Evolutionary conservation across 331 rosid genomes (phyloP).

Genomic region (Stylosanthes scabra): DNA sequence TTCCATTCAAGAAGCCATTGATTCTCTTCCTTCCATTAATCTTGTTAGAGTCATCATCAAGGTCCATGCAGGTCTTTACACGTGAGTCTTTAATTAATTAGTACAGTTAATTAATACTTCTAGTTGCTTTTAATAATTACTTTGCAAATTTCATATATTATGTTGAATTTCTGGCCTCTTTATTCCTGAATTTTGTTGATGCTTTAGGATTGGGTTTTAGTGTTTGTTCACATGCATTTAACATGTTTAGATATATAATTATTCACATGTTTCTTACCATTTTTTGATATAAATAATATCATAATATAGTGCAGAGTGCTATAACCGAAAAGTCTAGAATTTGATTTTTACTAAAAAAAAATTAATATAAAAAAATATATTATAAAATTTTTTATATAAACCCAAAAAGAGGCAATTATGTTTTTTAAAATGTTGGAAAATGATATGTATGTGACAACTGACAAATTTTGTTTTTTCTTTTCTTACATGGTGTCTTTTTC

Average conservation of each 20-base stretch:
- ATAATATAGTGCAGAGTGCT: too few relatives aligned
- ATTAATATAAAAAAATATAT: too few relatives aligned
- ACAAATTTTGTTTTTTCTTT: slow-evolving; percentile 38
- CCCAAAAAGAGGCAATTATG: too few relatives aligned
- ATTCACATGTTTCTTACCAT: too few relatives aligned
- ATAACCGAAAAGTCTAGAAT: too few relatives aligned
- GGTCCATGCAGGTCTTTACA: slow-evolving; percentile 94
- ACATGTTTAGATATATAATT: too few relatives aligned
- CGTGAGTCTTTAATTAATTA: slow-evolving; percentile 37
- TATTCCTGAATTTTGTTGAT: neutral
- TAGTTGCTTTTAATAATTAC: neutral
- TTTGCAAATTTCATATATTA: neutral
- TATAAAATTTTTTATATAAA: too few relatives aligned
- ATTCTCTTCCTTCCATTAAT: slow-evolving; percentile 85
- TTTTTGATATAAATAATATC: too few relatives aligned
- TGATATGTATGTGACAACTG: too few relatives aligned
- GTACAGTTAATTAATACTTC: neutral
- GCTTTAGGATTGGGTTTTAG: slow-evolving; percentile 10
- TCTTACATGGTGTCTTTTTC: slow-evolving; percentile 37
- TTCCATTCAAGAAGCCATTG: slow-evolving; percentile 84
- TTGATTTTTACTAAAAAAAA: too few relatives aligned
- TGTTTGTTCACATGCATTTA: slow-evolving; percentile 35
- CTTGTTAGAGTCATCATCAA: slow-evolving; percentile 91
- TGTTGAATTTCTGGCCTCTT: neutral
- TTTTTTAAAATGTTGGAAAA: slow-evolving; percentile 8